Evolutionary conservation across 805 yeast genomes (phyloP).

Genomic region (Martiniozyma abietophila): DNA sequence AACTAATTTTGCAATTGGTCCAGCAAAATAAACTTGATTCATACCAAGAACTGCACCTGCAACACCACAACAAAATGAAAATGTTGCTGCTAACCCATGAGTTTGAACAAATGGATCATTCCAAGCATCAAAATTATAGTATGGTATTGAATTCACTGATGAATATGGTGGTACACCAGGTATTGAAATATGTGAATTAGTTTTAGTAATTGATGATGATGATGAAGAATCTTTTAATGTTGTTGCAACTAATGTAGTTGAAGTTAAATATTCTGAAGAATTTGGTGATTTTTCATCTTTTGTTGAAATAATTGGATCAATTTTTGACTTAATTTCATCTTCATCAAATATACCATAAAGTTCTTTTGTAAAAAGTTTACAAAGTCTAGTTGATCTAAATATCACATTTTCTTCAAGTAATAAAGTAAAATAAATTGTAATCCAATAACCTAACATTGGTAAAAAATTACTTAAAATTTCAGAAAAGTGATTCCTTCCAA

Average conservation of each 20-base stretch:
- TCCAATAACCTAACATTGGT: slow-evolving; percentile 92
- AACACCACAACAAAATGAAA: slow-evolving; percentile 59
- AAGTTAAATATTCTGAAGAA: too few species aligned
- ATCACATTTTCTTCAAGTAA: slow-evolving; percentile 63
- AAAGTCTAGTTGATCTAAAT: slow-evolving; percentile 45
- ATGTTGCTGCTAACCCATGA: slow-evolving; percentile 60
- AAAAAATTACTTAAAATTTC: slow-evolving; percentile 69
- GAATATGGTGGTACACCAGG: slow-evolving; percentile 12
- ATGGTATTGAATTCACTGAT: slow-evolving; percentile 20
- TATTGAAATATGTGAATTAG: not conserved
- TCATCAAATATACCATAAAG: slow-evolving; percentile 18
- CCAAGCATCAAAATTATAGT: slow-evolving; percentile 73
- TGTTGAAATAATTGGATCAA: too few species aligned
- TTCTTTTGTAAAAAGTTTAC: slow-evolving; percentile 33
- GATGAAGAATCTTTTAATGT: not conserved
- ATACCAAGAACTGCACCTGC: slow-evolving; percentile 81
- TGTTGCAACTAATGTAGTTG: not conserved
- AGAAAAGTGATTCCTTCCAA: slow-evolving; percentile 65
- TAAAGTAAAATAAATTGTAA: slow-evolving; percentile 67
- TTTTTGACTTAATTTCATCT: slow-evolving; percentile 1
- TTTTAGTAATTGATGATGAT: not conserved
- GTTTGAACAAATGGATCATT: slow-evolving; percentile 52
- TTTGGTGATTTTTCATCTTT: too few species aligned
- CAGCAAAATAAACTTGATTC: slow-evolving; percentile 80
- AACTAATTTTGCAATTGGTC: slow-evolving; percentile 56